phyloP scores from a whole-genome alignment of 805 yeast species.

The Saccharomycopsis guyanensis region DNA sequence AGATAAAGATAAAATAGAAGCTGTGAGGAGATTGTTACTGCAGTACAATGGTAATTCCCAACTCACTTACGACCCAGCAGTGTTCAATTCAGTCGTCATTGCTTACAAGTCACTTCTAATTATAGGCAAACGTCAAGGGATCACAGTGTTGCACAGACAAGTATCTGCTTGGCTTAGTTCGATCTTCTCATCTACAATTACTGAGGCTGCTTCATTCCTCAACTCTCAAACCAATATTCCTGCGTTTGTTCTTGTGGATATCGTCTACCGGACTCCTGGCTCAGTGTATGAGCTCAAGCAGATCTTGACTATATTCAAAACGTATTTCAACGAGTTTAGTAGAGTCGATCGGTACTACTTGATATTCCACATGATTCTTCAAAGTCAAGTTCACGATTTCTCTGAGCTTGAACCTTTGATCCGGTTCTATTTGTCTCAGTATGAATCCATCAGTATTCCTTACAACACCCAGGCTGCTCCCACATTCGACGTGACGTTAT shows the following conservation, averaged over 20 bases:
- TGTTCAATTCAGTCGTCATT: background rate
- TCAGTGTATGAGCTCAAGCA: constrained; percentile 6
- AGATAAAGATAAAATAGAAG: background rate
- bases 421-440: constrained; percentile 2
- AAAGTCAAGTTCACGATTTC: constrained; percentile 5
- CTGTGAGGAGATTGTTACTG: background rate
- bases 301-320: constrained; percentile 7
- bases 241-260: constrained; percentile 1
- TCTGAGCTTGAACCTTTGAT: constrained; percentile 4
- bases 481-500: background rate
- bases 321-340: constrained; percentile 3
- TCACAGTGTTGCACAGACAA: no score
- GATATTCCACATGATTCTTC: constrained; percentile 4
- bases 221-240: constrained; percentile 1
- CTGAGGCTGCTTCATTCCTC: constrained; percentile 5
- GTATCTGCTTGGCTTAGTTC: background rate
- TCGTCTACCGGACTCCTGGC: constrained; percentile 6
- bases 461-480: background rate
- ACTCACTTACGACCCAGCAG: background rate
- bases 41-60: background rate
- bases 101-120: background rate
- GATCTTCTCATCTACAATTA: background rate
- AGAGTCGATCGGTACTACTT: constrained; percentile 6
- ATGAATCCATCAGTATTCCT: background rate
- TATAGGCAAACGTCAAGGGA: no score